Base-by-base conservation (phyloP, 1,284 basidiomycete species). In the Ustilago trichophora region DNA sequence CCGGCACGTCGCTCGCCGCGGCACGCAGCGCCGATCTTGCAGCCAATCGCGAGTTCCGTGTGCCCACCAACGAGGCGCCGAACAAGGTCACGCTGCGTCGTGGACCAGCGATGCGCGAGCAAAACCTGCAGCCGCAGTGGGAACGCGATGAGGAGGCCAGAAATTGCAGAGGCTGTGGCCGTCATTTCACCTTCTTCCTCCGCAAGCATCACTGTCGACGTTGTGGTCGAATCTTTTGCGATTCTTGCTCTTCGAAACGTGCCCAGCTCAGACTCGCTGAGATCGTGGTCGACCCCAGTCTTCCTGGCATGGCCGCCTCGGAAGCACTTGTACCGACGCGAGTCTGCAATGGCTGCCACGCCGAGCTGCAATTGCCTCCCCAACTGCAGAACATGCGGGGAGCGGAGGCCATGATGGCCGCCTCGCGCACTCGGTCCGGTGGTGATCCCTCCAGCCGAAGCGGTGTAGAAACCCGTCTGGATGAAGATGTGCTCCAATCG, bases 161-260 rank as follows among this genome's bases (percentile, higher is more conserved):
- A 6, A 86, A 88, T 52, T 95, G 93, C 80, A 86, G 89, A 33
- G 87, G 88, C 44, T 95, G 92, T 78, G 86, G 85, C 55, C 86
- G 91, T 24, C 86, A 88, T 22, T 95, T 95, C 78, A 88, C 85
- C 49, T 91, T 95, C 78, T 85, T 93, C 57, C 84, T 86, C 37
- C 89, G 92, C 75, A 87, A 91, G 90, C 91, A 81, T 40, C 79
- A 94, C 81, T 94, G 91, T 80, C 89, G 92, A 43, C 87, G 88
- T 73, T 95, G 93, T 77, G 92, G 93, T 1, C 87, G 87, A 42
- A 93, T 95, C 72, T 92, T 92, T 77, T 95, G 92, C 78, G 91
- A 93, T 78, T 85, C 89, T 18, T 95, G 93, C 78, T 93, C 93
- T 9, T 87, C 87, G 0, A 87, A 88, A 75, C 85, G 90, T 42